These are phyloP conservation scores for Camelina hispida DNA, from an alignment of 345 rosid species.

Conservation along the genomic window DNA sequence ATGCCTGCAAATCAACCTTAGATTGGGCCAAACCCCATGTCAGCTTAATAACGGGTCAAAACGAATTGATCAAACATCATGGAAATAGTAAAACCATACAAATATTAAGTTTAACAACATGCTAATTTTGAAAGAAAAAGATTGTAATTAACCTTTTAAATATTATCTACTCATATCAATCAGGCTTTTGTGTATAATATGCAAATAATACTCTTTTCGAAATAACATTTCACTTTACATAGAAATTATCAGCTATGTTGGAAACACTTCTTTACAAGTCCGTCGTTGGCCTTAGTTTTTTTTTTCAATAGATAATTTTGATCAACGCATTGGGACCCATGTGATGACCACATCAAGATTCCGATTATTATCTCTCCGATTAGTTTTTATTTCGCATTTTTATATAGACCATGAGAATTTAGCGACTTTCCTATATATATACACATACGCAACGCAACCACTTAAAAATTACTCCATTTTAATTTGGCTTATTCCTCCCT, in stretches of 20 bases:
- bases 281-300: conserved; percentile 30
- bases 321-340: conserved; percentile 46
- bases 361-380: conserved; percentile 35
- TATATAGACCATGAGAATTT: conserved; percentile 25
- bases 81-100: conserved; percentile 5
- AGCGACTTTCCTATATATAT: conserved; percentile 26
- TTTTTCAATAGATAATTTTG: conserved; percentile 21
- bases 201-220: background rate
- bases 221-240: background rate
- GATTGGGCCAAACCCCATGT: conserved; percentile 34
- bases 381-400: conserved; percentile 1
- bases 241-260: background rate
- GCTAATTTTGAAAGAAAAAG: background rate
- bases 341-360: conserved; percentile 46
- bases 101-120: conserved; percentile 13
- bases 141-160: no score
- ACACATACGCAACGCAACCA: conserved; percentile 37
- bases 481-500: conserved; percentile 23
- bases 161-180: background rate
- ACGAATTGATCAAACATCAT: conserved; percentile 16
- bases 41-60: conserved; percentile 30
- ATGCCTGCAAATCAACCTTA: conserved; percentile 27
- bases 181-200: background rate
- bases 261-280: conserved; percentile 38
- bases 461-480: conserved; percentile 37